Evolutionary conservation across 768 basidiomycete species (phyloP).

Genomic region (Harrya chromipes): DNA sequence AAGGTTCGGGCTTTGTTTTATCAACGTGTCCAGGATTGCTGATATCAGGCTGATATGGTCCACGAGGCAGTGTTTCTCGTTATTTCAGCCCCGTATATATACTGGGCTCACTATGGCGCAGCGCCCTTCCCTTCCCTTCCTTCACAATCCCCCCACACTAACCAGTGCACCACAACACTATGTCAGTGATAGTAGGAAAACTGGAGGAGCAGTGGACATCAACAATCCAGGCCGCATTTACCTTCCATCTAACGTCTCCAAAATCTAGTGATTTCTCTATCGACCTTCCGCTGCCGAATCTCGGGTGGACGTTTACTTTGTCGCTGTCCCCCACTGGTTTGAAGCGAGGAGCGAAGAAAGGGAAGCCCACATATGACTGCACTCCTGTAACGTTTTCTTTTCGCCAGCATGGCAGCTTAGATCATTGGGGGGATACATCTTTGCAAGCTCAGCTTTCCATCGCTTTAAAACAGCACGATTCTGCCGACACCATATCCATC

Average conservation of each 20-base stretch:
- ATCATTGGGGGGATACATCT: constrained; percentile 14
- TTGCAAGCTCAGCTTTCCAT: constrained; percentile 12
- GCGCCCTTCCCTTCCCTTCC: too few relatives aligned
- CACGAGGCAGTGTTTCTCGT: too few relatives aligned
- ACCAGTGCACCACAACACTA: neutral
- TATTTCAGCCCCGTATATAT: too few relatives aligned
- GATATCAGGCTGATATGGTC: too few relatives aligned
- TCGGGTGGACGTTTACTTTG: constrained; percentile 18
- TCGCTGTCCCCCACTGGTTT: constrained; percentile 10
- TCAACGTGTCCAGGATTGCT: too few relatives aligned
- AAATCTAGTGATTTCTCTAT: neutral
- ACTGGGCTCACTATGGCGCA: too few relatives aligned
- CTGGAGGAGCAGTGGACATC: constrained; percentile 17
- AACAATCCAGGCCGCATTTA: constrained; percentile 7
- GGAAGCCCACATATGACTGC: neutral
- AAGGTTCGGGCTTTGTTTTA: too few relatives aligned
- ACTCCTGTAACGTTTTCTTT: constrained; percentile 9
- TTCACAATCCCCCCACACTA: too few relatives aligned
- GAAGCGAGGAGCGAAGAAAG: neutral
- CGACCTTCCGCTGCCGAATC: constrained; percentile 6
- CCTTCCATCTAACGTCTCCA: neutral
- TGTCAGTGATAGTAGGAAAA: neutral
- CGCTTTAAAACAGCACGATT: neutral
- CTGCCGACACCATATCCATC: neutral
- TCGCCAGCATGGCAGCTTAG: neutral